Percentiles rank a stretch among this genome's conserved stretches.
These are phyloP conservation scores for Globisporangium nodosum DNA, from an alignment of 352 stramenopile genomes.

Conservation along the genomic window DNA sequence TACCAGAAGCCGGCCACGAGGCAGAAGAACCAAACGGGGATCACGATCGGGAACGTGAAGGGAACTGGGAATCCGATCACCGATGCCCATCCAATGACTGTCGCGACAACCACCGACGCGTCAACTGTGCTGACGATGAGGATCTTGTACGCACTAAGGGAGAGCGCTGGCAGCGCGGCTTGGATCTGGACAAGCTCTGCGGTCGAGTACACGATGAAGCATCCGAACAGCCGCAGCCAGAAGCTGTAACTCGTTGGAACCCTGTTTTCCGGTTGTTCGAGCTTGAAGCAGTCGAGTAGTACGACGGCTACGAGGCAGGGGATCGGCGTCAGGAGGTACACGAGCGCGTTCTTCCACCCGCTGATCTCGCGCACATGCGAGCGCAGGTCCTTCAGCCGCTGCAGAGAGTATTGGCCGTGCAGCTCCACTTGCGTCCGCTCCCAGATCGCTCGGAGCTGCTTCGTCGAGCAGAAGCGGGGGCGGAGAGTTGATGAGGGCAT, in stretches of 20 bases:
- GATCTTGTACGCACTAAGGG: background rate
- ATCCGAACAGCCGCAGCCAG: background rate
- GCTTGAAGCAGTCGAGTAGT: background rate
- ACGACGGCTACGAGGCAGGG: background rate
- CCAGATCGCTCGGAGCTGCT: too few relatives aligned
- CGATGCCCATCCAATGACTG: background rate
- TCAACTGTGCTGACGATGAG: background rate
- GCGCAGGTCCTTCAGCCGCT: conserved; percentile 1
- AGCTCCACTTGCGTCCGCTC: conserved; percentile 14
- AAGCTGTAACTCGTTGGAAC: background rate
- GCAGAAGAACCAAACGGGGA: background rate
- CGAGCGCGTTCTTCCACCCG: background rate
- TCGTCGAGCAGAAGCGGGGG: too few relatives aligned
- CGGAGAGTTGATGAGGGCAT: too few relatives aligned
- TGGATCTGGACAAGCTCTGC: background rate
- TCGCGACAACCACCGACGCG: background rate
- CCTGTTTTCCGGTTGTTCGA: background rate
- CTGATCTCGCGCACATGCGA: background rate
- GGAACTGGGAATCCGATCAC: conserved; percentile 24
- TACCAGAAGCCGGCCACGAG: conserved; percentile 7
- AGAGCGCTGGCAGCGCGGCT: background rate
- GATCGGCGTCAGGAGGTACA: background rate
- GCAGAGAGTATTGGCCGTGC: conserved; percentile 15
- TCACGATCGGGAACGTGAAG: conserved; percentile 23
- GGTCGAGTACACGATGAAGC: background rate